These are phyloP conservation scores for Eruca vesicaria DNA, from an alignment of 441 rosid species.

Conservation along the genomic window DNA sequence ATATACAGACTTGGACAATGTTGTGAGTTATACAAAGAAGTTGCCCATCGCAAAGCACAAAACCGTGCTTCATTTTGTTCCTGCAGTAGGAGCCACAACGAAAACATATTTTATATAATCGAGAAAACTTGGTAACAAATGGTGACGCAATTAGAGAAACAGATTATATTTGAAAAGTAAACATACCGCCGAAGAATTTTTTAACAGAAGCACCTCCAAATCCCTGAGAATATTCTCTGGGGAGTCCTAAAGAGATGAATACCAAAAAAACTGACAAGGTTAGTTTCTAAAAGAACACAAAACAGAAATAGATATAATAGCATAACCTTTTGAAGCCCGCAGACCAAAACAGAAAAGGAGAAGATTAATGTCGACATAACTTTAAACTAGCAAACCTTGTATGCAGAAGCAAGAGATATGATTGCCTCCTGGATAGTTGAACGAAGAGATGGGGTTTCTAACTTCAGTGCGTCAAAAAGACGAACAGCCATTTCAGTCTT, in stretches of 20 bases:
- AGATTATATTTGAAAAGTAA: slow-evolving; percentile 1
- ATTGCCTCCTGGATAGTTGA: slow-evolving; percentile 84
- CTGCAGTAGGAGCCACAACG: slow-evolving; percentile 43
- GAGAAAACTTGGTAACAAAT: slow-evolving; percentile 15
- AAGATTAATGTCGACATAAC: slow-evolving; percentile 10
- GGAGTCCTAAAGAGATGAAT: slow-evolving; percentile 64
- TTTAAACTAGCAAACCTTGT: slow-evolving; percentile 57
- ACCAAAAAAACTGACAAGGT: slow-evolving; percentile 14
- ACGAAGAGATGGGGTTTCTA: slow-evolving; percentile 73
- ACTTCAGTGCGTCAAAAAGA: slow-evolving; percentile 85
- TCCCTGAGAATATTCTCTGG: slow-evolving; percentile 59
- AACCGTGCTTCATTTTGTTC: slow-evolving; percentile 96
- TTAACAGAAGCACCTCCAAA: slow-evolving; percentile 79
- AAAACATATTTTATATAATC: slow-evolving; percentile 17
- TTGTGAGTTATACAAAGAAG: slow-evolving; percentile 70
- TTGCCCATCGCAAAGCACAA: slow-evolving; percentile 95
- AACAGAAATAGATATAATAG: slow-evolving; percentile 1
- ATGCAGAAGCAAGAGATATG: slow-evolving; percentile 78
- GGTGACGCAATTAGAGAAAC: neutral
- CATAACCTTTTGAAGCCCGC: slow-evolving; percentile 1
- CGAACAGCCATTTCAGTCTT: slow-evolving; percentile 92
- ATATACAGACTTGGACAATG: slow-evolving; percentile 95
- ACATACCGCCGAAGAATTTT: slow-evolving; percentile 75
- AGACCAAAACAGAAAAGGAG: neutral
- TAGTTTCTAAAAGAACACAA: slow-evolving; percentile 12